Conservation (phyloP, 2,329 filamentous ascomycete genomes). For the Neonectria magnoliae region DNA sequence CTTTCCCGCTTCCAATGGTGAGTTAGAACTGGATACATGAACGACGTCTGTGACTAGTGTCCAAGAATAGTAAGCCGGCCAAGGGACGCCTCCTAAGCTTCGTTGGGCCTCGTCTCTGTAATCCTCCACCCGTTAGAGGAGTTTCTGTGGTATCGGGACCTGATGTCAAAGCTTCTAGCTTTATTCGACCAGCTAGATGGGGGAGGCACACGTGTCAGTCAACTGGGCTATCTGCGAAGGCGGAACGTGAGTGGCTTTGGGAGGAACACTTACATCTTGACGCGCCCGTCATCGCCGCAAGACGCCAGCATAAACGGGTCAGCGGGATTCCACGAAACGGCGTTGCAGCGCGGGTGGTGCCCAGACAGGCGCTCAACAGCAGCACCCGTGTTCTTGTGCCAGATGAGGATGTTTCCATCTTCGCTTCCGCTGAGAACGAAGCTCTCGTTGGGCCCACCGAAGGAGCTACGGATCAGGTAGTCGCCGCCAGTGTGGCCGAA, state of each 20-base stretch:
- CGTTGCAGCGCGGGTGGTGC: conserved; percentile 82
- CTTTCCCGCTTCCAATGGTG: conserved; percentile 2
- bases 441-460: conserved; percentile 91
- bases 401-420: conserved; percentile 81
- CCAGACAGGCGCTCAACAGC: conserved; percentile 80
- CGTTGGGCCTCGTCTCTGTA: conserved; percentile 27
- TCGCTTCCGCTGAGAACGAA: conserved; percentile 94
- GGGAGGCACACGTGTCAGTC: neutral
- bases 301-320: conserved; percentile 89
- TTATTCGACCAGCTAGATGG: conserved; percentile 44
- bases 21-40: conserved; percentile 3
- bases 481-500: conserved; percentile 78
- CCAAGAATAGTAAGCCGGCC: conserved; percentile 13
- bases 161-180: conserved; percentile 33
- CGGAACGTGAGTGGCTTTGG: neutral
- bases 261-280: conserved; percentile 77
- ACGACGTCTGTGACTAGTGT: conserved; percentile 1
- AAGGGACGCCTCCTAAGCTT: conserved; percentile 18
- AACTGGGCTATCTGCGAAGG: neutral
- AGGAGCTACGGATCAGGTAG: conserved; percentile 82
- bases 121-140: conserved; percentile 37
- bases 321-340: conserved; percentile 87
- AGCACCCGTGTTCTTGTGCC: conserved; percentile 85
- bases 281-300: conserved; percentile 85
- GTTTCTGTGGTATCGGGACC: conserved; percentile 31